These are phyloP conservation scores for Periconia sp. DNA, from an alignment of 2,329 filamentous ascomycete genomes.

Conservation along the genomic window DNA sequence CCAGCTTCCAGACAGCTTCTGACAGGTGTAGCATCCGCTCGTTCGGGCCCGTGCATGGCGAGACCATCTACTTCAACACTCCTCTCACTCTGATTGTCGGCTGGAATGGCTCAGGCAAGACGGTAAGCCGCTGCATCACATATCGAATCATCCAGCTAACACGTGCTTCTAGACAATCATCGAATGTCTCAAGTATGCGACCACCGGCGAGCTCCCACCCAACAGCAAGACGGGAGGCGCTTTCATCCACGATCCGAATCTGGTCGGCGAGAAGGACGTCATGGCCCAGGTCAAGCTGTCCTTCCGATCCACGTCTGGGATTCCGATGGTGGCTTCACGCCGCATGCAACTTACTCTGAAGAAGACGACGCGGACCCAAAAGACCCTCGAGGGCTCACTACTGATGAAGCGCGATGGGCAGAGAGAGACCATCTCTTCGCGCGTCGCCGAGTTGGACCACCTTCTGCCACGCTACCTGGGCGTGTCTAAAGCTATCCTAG, in stretches of 20 bases:
- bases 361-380: slow-evolving; percentile 76
- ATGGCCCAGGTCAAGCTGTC: slow-evolving; percentile 89
- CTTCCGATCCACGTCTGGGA: slow-evolving; percentile 79
- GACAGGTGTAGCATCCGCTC: slow-evolving; percentile 70
- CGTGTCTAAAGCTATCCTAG: slow-evolving; percentile 86
- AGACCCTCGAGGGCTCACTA: slow-evolving; percentile 83
- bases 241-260: slow-evolving; percentile 97
- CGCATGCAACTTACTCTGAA: slow-evolving; percentile 87
- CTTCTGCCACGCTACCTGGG: slow-evolving; percentile 86
- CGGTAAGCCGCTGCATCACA: slow-evolving; percentile 53
- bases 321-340: slow-evolving; percentile 81
- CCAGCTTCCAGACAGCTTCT: slow-evolving; percentile 8
- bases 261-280: slow-evolving; percentile 86
- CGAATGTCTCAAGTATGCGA: slow-evolving; percentile 97
- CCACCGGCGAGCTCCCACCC: slow-evolving; percentile 89
- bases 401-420: slow-evolving; percentile 80
- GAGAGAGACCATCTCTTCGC: slow-evolving; percentile 76
- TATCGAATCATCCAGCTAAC: slow-evolving; percentile 7
- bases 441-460: slow-evolving; percentile 79
- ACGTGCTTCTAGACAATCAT: slow-evolving; percentile 79
- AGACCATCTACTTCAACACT: slow-evolving; percentile 86
- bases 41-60: slow-evolving; percentile 75
- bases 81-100: slow-evolving; percentile 96
- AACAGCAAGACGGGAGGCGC: slow-evolving; percentile 87
- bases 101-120: slow-evolving; percentile 97